Percentiles rank a stretch among this genome's conserved stretches.
These are phyloP conservation scores for Solanum hybrid DNA, from an alignment of 305 asterid genomes.

Conservation along the genomic window DNA sequence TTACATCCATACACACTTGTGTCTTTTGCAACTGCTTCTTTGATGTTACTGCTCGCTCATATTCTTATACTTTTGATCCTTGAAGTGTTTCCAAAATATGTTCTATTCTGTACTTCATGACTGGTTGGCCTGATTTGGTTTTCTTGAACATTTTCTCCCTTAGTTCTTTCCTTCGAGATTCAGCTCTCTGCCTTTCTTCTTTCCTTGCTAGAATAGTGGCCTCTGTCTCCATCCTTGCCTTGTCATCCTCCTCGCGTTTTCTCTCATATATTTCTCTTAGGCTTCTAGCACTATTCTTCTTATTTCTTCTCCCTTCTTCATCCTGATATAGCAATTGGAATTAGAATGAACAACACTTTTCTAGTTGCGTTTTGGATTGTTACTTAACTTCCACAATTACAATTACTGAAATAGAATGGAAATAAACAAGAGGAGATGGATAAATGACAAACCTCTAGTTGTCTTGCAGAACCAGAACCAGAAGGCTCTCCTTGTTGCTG, in stretches of 20 bases:
- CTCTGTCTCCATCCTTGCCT: conserved; percentile 53
- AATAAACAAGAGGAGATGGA: neutral
- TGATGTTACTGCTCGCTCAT: neutral
- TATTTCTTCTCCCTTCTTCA: conserved; percentile 17
- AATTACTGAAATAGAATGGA: neutral
- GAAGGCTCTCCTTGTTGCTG: conserved; percentile 41
- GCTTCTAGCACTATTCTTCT: conserved; percentile 21
- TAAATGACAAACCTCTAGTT: conserved; percentile 32
- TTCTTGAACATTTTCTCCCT: conserved; percentile 86
- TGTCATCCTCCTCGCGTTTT: conserved; percentile 55
- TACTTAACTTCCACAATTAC: neutral
- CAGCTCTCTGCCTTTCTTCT: conserved; percentile 45
- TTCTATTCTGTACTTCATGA: conserved; percentile 86
- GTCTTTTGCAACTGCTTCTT: neutral
- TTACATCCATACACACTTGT: neutral
- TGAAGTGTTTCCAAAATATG: conserved; percentile 67
- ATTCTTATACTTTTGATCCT: conserved; percentile 23
- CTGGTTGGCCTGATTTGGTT: conserved; percentile 86
- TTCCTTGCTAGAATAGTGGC: conserved; percentile 42
- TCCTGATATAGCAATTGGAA: conserved; percentile 24
- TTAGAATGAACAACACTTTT: neutral
- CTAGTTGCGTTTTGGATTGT: neutral
- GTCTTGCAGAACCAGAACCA: conserved; percentile 8
- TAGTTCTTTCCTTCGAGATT: conserved; percentile 46
- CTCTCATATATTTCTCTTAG: conserved; percentile 48